Evolutionary conservation across 768 basidiomycete genomes (phyloP).

Genomic region (Cystobasidium ongulense): DNA sequence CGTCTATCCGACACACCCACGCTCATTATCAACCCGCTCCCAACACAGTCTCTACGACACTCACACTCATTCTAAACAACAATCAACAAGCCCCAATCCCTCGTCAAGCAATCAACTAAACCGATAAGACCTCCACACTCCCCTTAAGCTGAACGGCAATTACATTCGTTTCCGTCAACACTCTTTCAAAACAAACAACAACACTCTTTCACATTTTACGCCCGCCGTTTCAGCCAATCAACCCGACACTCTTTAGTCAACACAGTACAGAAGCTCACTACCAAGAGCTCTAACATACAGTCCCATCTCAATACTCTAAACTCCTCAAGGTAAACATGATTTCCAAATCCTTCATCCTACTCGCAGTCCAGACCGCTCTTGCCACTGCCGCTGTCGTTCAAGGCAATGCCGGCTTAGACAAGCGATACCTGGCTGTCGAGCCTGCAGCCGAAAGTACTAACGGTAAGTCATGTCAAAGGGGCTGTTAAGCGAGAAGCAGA

Average conservation of each 20-base stretch:
- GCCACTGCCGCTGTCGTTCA: constrained; percentile 8
- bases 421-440: background rate
- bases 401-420: background rate
- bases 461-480: background rate
- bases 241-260: constrained; percentile 4
- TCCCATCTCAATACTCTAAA: background rate
- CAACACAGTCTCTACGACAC: constrained; percentile 30
- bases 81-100: background rate
- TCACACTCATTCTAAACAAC: constrained; percentile 10
- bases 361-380: constrained; percentile 27
- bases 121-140: background rate
- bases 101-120: background rate
- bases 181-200: constrained; percentile 11
- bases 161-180: background rate
- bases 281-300: background rate
- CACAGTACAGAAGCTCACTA: background rate
- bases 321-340: constrained; percentile 12
- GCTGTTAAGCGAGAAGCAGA: background rate
- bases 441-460: constrained; percentile 7
- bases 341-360: background rate
- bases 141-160: background rate
- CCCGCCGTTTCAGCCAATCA: background rate
- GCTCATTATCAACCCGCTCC: background rate
- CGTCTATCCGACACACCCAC: constrained; percentile 9
- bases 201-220: background rate